phyloP scores from a whole-genome alignment of 2,329 filamentous ascomycete species.

The Stagonosporopsis vannaccii region DNA sequence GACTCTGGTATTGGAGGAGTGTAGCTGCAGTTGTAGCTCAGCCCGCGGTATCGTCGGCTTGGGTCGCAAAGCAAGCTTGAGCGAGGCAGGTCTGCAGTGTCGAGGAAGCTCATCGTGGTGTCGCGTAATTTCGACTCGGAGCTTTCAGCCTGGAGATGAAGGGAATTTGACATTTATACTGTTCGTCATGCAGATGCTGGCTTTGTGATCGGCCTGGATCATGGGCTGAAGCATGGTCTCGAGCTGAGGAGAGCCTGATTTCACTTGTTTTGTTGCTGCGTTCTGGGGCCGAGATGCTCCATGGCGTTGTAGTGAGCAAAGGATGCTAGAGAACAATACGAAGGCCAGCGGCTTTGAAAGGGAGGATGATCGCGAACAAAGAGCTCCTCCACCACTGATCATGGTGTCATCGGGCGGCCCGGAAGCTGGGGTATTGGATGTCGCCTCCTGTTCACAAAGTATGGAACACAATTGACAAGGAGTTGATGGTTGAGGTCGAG shows the following conservation, averaged over 20 bases:
- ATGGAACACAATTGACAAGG: neutral
- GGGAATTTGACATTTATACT: neutral
- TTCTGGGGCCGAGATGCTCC: neutral
- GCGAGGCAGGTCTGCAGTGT: conserved; percentile 5
- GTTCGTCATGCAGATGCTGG: neutral
- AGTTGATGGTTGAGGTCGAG: neutral
- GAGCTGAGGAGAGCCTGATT: neutral
- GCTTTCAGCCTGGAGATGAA: neutral
- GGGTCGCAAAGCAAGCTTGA: conserved; percentile 4
- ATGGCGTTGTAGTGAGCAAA: neutral
- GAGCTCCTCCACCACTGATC: neutral
- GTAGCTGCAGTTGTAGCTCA: conserved; percentile 13
- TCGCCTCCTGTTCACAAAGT: neutral
- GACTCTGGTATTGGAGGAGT: neutral
- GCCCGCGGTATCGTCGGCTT: neutral
- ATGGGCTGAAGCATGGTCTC: neutral
- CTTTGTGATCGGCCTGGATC: neutral
- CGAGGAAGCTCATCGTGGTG: conserved; percentile 7
- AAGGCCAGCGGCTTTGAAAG: neutral
- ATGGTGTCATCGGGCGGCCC: neutral
- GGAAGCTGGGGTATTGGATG: neutral
- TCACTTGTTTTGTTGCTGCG: neutral
- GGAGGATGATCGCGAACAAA: neutral
- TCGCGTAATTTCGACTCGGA: neutral
- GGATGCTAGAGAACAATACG: conserved; percentile 8